Conservation (phyloP, 1,284 basidiomycete genomes). For the Moniliophthora roreri region DNA sequence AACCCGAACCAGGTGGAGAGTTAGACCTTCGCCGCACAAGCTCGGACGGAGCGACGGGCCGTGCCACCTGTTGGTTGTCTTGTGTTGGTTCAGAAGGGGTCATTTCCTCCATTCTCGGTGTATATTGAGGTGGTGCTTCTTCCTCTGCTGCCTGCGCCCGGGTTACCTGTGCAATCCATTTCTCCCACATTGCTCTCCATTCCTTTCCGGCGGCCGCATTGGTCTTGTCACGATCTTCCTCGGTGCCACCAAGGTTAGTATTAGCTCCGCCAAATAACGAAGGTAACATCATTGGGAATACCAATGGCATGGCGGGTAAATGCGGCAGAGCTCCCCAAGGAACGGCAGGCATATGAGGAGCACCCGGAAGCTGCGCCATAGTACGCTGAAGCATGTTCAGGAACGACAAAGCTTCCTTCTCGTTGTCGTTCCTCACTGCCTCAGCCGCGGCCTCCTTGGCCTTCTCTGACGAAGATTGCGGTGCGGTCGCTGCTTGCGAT, state of each 20-base stretch:
- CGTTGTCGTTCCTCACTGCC: constrained; percentile 36
- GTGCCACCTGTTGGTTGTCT: neutral
- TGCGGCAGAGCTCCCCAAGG: constrained; percentile 71
- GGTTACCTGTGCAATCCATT: constrained; percentile 60
- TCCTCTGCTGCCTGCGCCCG: constrained; percentile 45
- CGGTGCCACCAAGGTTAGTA: constrained; percentile 30
- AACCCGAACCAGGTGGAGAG: constrained; percentile 12
- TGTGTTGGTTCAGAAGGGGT: neutral
- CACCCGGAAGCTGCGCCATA: constrained; percentile 65
- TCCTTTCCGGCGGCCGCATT: constrained; percentile 46
- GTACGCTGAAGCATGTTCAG: constrained; percentile 75
- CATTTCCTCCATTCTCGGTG: constrained; percentile 45
- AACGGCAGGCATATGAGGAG: constrained; percentile 55
- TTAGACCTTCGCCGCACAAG: constrained; percentile 12
- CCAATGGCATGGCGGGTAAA: constrained; percentile 51
- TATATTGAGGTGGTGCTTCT: constrained; percentile 68
- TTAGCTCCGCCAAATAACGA: constrained; percentile 53
- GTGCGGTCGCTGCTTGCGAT: neutral
- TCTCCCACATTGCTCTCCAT: constrained; percentile 69
- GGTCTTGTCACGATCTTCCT: constrained; percentile 32
- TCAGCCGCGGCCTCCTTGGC: constrained; percentile 11
- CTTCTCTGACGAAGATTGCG: constrained; percentile 18
- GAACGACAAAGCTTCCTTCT: constrained; percentile 69
- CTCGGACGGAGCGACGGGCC: constrained; percentile 21
- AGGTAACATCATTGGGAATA: constrained; percentile 77